Evolutionary conservation across 192 early-diverging fungal genomes (phyloP).

Genomic region (Coemansia sp.): DNA sequence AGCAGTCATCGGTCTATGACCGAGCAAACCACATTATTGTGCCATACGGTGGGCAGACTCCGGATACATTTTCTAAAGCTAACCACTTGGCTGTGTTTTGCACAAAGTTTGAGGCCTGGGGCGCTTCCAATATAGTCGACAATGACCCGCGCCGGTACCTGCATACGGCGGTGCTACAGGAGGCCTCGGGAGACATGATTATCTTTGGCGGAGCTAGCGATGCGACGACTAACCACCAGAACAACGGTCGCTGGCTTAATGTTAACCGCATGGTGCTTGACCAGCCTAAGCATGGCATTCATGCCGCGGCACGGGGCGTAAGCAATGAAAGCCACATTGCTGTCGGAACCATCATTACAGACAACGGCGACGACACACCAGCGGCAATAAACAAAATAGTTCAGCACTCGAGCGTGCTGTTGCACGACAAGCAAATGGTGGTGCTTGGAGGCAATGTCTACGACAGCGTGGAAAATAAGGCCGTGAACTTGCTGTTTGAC

Average conservation of each 20-base stretch:
- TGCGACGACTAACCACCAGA: conserved; percentile 16
- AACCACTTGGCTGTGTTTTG: conserved; percentile 33
- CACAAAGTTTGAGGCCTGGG: conserved; percentile 45
- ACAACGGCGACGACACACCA: conserved; percentile 26
- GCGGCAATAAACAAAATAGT: conserved; percentile 9
- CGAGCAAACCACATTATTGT: conserved; percentile 35
- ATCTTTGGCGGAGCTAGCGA: conserved; percentile 48
- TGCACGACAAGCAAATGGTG: conserved; percentile 44
- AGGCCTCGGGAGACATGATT: conserved; percentile 38
- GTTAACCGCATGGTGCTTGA: conserved; percentile 42
- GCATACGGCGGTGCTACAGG: conserved; percentile 40
- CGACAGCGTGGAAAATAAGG: neutral
- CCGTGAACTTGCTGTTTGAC: conserved; percentile 24
- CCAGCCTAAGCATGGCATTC: conserved; percentile 11
- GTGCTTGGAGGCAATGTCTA: conserved; percentile 38
- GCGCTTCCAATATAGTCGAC: conserved; percentile 33
- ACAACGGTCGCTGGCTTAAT: conserved; percentile 22
- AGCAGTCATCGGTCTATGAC: conserved; percentile 46
- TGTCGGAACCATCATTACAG: conserved; percentile 24
- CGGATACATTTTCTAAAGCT: conserved; percentile 29
- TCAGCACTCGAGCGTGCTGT: conserved; percentile 32
- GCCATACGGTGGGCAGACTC: conserved; percentile 41
- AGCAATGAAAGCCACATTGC: neutral
- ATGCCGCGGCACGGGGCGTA: neutral
- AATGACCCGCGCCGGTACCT: conserved; percentile 29